phyloP scores from a whole-genome alignment of 78 protist genomes.

The Tieghemostelium lacteum region DNA sequence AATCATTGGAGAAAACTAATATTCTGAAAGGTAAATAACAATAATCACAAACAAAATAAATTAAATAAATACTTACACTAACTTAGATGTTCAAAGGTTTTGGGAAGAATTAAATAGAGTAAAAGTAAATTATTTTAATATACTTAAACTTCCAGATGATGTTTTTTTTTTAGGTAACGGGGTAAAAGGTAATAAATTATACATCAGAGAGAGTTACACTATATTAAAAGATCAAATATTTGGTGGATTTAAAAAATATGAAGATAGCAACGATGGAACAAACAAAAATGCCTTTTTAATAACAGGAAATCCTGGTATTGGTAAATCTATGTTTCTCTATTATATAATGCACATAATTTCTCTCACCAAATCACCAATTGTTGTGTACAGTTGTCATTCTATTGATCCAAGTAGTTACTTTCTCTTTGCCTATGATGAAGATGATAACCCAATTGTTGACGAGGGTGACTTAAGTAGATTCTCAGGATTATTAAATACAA shows the following conservation, averaged over 20 bases:
- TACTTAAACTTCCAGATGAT: conserved; percentile 8
- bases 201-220: conserved; percentile 13
- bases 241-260: not conserved
- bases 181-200: not conserved
- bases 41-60: too few species aligned
- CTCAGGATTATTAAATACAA: not conserved
- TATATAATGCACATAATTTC: conserved; percentile 13
- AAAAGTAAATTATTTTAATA: not conserved
- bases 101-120: not conserved
- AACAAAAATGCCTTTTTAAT: not conserved
- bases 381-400: not conserved
- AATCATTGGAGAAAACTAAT: too few species aligned
- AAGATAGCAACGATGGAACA: not conserved
- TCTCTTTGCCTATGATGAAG: conserved; percentile 5
- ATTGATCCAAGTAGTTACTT: not conserved
- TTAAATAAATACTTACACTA: too few species aligned
- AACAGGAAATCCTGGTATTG: conserved; percentile 31
- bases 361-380: not conserved
- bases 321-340: conserved; percentile 7
- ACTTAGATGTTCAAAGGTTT: too few species aligned
- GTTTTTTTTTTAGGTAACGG: conserved; percentile 7
- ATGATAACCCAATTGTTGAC: conserved; percentile 5
- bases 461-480: not conserved
- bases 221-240: conserved; percentile 1
- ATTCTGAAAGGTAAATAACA: too few species aligned